Conservation (phyloP, 1,284 basidiomycete species). For the Moniliella sp. region DNA sequence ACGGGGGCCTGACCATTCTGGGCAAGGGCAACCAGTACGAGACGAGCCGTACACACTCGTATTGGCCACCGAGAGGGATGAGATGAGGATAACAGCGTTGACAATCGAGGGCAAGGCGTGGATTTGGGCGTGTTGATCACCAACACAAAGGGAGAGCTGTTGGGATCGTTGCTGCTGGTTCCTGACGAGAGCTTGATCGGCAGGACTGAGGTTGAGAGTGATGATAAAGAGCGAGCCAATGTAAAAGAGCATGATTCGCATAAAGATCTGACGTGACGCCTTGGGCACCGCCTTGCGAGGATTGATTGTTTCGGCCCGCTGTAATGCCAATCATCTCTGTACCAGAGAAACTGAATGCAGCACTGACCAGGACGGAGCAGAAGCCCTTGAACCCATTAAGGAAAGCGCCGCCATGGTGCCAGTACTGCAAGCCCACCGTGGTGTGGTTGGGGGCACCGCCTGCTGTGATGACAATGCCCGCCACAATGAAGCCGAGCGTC, state of each 20-base stretch:
- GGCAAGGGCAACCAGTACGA: slow-evolving; percentile 33
- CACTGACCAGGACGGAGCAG: slow-evolving; percentile 21
- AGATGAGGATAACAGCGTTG: slow-evolving; percentile 37
- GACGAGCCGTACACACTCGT: slow-evolving; percentile 35
- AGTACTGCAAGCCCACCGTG: not conserved
- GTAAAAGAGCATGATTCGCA: slow-evolving; percentile 40
- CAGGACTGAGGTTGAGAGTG: slow-evolving; percentile 41
- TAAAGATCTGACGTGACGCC: slow-evolving; percentile 37
- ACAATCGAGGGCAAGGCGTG: slow-evolving; percentile 36
- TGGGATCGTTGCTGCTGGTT: slow-evolving; percentile 10
- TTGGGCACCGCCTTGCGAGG: slow-evolving; percentile 37
- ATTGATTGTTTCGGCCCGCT: slow-evolving; percentile 43
- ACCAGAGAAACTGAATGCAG: slow-evolving; percentile 28
- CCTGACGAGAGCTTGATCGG: slow-evolving; percentile 13
- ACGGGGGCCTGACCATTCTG: slow-evolving; percentile 36
- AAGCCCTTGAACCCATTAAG: slow-evolving; percentile 31
- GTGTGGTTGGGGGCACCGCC: slow-evolving; percentile 29
- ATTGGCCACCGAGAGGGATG: slow-evolving; percentile 35
- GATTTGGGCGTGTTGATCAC: slow-evolving; percentile 36
- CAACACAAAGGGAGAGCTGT: slow-evolving; percentile 39
- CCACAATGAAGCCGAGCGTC: slow-evolving; percentile 41
- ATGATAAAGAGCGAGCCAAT: slow-evolving; percentile 41
- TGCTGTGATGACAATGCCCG: slow-evolving; percentile 39
- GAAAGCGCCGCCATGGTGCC: slow-evolving; percentile 12
- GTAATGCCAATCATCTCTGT: slow-evolving; percentile 46